Base-by-base conservation (phyloP, 768 basidiomycete species). In the Psilocybe sp. region DNA sequence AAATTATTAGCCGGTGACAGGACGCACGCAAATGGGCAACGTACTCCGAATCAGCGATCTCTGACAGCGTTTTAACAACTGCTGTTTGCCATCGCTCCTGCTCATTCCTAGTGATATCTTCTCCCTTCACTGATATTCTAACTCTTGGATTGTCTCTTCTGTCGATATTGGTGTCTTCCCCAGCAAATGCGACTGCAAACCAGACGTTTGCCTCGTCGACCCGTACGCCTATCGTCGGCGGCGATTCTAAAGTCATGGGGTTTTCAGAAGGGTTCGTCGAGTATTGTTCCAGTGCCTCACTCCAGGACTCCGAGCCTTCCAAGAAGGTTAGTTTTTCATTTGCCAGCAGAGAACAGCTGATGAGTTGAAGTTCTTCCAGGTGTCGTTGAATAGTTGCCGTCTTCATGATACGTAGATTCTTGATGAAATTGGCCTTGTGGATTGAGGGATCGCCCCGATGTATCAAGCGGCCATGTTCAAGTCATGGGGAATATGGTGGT, bases 331-430 rank as follows among this genome's bases (percentile, higher is more conserved):
- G 59, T 3, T 58, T 28, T 69, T 90, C 87, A 5, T 72, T 77
- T 0, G 84, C 82, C 10, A 90, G 71, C 1, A 89, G 73, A 0
- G 86, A 86, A 34, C 74, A 80, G 47, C 66, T 69, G 19, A 90
- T 76, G 35, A 89, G 67, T 40, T 80, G 73, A 0, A 88, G 63
- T 58, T 89, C 85, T 61, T 80, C 69, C 1, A 76, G 52, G 9
- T 47, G 46, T 19, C 37, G 38, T 19, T 42, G 28, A n/a, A 39
- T 34, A 2, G 36, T 32, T 34, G 39, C 50, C 7, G 5, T 23
- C 28, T 40, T 37, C 50, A 51, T 46, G n/a, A n/a, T n/a, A n/a
- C n/a, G n/a, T n/a, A n/a, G n/a, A n/a, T n/a, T n/a, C n/a, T n/a
- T n/a, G n/a, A n/a, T n/a, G n/a, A n/a, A n/a, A n/a, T n/a, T n/a